Conservation (phyloP, 163 green algal species). For the Coccomyxa subellipsoidea region DNA sequence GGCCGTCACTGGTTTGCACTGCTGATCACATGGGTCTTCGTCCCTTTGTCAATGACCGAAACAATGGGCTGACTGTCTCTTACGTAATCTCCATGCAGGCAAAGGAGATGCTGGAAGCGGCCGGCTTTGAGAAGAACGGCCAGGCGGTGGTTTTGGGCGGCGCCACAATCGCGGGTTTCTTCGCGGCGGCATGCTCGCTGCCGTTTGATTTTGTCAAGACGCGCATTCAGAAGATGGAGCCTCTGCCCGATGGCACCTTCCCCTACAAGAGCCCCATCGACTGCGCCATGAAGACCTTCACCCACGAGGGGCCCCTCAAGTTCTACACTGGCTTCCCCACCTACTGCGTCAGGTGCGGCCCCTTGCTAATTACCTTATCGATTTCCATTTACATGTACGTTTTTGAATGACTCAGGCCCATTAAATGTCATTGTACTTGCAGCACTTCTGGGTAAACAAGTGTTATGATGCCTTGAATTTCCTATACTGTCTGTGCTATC, state of each 20-base stretch:
- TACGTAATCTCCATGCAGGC: constrained; percentile 39
- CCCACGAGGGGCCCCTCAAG: constrained; percentile 75
- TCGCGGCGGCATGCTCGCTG: constrained; percentile 85
- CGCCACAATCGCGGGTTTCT: constrained; percentile 88
- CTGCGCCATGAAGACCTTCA: constrained; percentile 81
- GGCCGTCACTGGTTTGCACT: too few relatives aligned
- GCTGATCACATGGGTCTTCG: too few relatives aligned
- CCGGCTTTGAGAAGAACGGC: constrained; percentile 66
- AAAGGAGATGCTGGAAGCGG: constrained; percentile 81
- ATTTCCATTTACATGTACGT: too few relatives aligned
- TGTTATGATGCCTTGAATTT: too few relatives aligned
- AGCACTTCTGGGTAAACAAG: too few relatives aligned
- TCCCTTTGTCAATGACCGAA: too few relatives aligned
- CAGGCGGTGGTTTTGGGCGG: constrained; percentile 59
- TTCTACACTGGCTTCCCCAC: constrained; percentile 99
- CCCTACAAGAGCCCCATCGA: constrained; percentile 84
- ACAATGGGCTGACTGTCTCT: not conserved
- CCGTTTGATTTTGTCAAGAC: constrained; percentile 99
- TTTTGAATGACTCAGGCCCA: too few relatives aligned
- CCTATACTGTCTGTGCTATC: too few relatives aligned
- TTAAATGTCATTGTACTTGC: too few relatives aligned
- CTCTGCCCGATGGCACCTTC: constrained; percentile 67
- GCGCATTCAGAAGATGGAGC: constrained; percentile 91
- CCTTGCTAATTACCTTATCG: too few relatives aligned
- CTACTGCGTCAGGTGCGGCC: constrained; percentile 79